These are phyloP conservation scores for Neurospora pannonica DNA, from an alignment of 495 filamentous ascomycete species.

Conservation along the genomic window DNA sequence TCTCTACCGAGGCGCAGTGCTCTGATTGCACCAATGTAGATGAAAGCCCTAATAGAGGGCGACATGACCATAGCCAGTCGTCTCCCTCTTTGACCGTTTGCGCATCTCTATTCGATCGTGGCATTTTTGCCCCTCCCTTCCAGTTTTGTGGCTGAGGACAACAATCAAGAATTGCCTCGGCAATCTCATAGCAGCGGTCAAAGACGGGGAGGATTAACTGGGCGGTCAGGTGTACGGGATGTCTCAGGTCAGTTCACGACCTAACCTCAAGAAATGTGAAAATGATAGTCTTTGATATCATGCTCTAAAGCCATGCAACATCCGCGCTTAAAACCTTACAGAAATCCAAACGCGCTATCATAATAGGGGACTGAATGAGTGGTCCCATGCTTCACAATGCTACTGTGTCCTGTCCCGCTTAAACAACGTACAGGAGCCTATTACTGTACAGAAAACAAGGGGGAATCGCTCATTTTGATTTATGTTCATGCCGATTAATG, in stretches of 20 bases:
- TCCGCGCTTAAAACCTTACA: not conserved
- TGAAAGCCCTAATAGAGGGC: not conserved
- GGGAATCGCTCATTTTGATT: not conserved
- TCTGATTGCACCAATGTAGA: not conserved
- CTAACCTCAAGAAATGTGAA: not conserved
- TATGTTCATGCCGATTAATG: not conserved
- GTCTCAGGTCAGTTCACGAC: not conserved
- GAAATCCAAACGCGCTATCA: not conserved
- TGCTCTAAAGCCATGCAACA: not conserved
- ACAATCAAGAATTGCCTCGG: not conserved
- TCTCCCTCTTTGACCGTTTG: not conserved
- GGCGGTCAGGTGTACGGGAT: not conserved
- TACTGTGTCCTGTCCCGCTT: not conserved
- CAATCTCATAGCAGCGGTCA: not conserved
- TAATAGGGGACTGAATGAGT: not conserved
- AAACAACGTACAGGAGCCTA: not conserved
- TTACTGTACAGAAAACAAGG: not conserved
- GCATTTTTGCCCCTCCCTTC: not conserved
- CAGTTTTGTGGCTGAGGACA: not conserved
- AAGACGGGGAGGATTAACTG: not conserved
- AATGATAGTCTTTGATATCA: not conserved
- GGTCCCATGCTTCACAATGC: not conserved
- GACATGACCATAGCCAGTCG: not conserved
- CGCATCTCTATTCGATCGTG: not conserved
- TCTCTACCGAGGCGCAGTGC: not conserved